A percentile compares a stretch with the other conserved stretches of the same genome.
Evolutionary conservation across 2,329 filamentous ascomycete genomes (phyloP).

Genomic region (Hypomyces perniciosus): DNA sequence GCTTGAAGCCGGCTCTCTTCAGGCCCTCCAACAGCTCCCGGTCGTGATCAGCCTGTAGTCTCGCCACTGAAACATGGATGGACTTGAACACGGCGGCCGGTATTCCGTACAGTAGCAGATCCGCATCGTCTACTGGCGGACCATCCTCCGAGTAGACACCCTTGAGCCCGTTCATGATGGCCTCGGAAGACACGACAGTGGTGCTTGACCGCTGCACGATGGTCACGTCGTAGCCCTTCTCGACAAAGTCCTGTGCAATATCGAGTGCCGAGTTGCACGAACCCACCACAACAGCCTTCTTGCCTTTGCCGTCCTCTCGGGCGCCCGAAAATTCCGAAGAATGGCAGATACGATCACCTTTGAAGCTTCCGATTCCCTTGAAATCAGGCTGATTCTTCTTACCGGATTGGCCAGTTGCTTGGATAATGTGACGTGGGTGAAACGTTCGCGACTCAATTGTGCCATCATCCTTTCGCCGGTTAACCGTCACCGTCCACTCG

Average conservation of each 20-base stretch:
- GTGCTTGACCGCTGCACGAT: conserved; percentile 65
- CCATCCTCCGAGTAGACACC: conserved; percentile 45
- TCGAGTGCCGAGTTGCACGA: conserved; percentile 65
- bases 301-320: conserved; percentile 38
- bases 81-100: conserved; percentile 57
- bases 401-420: conserved; percentile 63
- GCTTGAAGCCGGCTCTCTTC: conserved; percentile 51
- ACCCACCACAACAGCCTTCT: conserved; percentile 60
- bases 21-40: conserved; percentile 38
- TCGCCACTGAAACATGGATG: conserved; percentile 41
- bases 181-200: conserved; percentile 52
- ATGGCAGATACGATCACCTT: conserved; percentile 55
- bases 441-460: conserved; percentile 46
- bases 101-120: conserved; percentile 52
- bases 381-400: conserved; percentile 57
- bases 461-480: conserved; percentile 44
- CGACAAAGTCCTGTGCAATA: conserved; percentile 61
- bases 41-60: conserved; percentile 30
- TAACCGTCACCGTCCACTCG: conserved; percentile 50
- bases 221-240: conserved; percentile 61
- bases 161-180: conserved; percentile 45
- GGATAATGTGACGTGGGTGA: conserved; percentile 57
- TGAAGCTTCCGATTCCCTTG: conserved; percentile 51
- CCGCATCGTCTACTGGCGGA: conserved; percentile 60
- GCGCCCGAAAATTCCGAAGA: conserved; percentile 56